Percentiles rank a stretch among this genome's conserved stretches.
These are phyloP conservation scores for Yamadazyma trypodendri DNA, from an alignment of 1,139 yeast species.

Conservation along the genomic window DNA sequence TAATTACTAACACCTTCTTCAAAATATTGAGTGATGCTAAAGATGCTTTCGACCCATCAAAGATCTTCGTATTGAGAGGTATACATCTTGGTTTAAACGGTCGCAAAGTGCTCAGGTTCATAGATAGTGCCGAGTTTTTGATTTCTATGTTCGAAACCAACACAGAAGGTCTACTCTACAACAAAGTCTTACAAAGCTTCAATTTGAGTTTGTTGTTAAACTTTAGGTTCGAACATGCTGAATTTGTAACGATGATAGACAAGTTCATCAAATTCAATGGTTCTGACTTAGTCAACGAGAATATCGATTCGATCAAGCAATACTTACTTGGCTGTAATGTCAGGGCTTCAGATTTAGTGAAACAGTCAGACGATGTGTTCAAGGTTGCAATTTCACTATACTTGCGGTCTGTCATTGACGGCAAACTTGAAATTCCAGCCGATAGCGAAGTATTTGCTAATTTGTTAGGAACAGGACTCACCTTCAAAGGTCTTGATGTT, in stretches of 20 bases:
- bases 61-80: conserved; percentile 63
- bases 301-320: conserved; percentile 23
- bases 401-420: conserved; percentile 7
- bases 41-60: conserved; percentile 68
- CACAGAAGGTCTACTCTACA: conserved; percentile 61
- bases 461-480: conserved; percentile 11
- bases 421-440: conserved; percentile 1
- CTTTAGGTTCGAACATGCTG: conserved; percentile 18
- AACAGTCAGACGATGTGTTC: conserved; percentile 7
- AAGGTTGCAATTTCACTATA: conserved; percentile 8
- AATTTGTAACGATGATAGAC: conserved; percentile 32
- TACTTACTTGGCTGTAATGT: conserved; percentile 17
- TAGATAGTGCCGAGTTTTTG: conserved; percentile 28
- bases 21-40: conserved; percentile 46
- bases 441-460: conserved; percentile 8
- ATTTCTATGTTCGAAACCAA: conserved; percentile 48
- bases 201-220: conserved; percentile 46
- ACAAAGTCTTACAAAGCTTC: conserved; percentile 50
- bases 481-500: not conserved
- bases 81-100: conserved; percentile 49
- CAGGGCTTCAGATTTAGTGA: not conserved
- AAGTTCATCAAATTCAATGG: conserved; percentile 47
- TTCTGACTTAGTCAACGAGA: conserved; percentile 28
- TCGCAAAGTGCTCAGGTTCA: conserved; percentile 27
- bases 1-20: conserved; percentile 32